Conservation (phyloP, 257 asterid genomes). For the Verbascum thapsus region DNA sequence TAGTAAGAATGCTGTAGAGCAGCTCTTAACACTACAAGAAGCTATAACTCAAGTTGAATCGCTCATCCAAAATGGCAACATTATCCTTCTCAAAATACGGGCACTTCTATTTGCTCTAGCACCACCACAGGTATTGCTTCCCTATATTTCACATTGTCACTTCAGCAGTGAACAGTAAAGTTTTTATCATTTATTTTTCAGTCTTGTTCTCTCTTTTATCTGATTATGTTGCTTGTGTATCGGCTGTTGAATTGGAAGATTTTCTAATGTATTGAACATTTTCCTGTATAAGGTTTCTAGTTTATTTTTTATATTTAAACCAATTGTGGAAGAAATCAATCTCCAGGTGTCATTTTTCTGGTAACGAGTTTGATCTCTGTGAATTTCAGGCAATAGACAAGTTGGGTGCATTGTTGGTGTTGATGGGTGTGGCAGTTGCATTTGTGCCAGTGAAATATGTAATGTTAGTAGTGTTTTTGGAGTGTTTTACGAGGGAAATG, state of each 20-base stretch:
- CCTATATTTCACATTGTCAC: not conserved
- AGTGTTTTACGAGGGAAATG: conserved; percentile 66
- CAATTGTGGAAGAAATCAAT: too few relatives aligned
- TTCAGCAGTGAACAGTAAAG: not conserved
- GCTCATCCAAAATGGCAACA: conserved; percentile 69
- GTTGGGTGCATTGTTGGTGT: conserved; percentile 43
- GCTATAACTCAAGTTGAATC: conserved; percentile 69
- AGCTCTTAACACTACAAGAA: conserved; percentile 75
- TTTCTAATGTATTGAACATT: too few relatives aligned
- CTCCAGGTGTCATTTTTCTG: too few relatives aligned
- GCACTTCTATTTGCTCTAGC: conserved; percentile 68
- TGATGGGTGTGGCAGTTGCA: conserved; percentile 37
- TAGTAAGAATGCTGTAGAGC: conserved; percentile 80
- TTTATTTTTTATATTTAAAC: too few relatives aligned
- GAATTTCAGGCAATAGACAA: conserved; percentile 64
- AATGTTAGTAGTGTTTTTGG: conserved; percentile 50
- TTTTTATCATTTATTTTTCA: too few relatives aligned
- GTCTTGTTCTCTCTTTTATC: too few relatives aligned
- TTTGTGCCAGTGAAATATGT: conserved; percentile 56
- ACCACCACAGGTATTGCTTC: conserved; percentile 75
- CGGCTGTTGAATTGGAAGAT: too few relatives aligned
- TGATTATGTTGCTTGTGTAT: too few relatives aligned
- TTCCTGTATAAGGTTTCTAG: too few relatives aligned
- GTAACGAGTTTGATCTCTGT: not conserved
- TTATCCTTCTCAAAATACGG: conserved; percentile 66